Evolutionary conservation across 2,329 filamentous ascomycete species (phyloP).

Genomic region (Aspergillus aculeatinus): DNA sequence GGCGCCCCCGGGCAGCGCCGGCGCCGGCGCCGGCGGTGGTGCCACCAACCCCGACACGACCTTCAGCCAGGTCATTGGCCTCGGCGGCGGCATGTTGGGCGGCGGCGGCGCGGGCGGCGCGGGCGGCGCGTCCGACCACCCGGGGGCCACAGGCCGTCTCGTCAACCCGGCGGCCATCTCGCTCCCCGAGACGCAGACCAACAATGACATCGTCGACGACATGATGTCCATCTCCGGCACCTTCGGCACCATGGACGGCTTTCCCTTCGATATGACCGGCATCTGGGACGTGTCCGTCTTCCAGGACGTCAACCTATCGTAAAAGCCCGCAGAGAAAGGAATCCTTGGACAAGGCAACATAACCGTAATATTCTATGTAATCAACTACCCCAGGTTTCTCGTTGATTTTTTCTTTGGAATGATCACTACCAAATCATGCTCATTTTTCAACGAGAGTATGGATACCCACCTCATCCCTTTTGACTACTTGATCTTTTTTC

Average conservation of each 20-base stretch:
- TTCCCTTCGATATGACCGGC: conserved; percentile 48
- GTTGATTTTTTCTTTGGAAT: too few species aligned
- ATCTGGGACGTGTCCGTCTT: conserved; percentile 48
- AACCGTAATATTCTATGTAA: too few species aligned
- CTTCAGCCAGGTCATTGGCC: not conserved
- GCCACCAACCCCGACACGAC: conserved; percentile 8
- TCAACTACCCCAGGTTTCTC: too few species aligned
- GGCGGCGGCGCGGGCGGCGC: conserved; percentile 17
- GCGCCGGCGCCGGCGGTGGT: conserved; percentile 25
- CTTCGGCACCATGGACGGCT: conserved; percentile 48
- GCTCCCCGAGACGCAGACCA: conserved; percentile 45
- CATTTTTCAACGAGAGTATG: not conserved
- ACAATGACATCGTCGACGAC: conserved; percentile 48
- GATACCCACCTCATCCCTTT: not conserved
- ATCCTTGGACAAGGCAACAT: too few species aligned
- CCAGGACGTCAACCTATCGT: conserved; percentile 38
- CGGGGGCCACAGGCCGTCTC: conserved; percentile 34
- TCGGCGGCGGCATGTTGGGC: too few species aligned
- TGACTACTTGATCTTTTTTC: not conserved
- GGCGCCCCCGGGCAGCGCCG: too few species aligned
- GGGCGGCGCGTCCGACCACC: conserved; percentile 25
- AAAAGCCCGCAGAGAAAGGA: not conserved
- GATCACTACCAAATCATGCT: not conserved
- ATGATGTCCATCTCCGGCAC: conserved; percentile 49
- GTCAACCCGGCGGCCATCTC: conserved; percentile 42